Evolutionary conservation across 257 asterid species (phyloP).

Genomic region (Thymus quinquecostatus): DNA sequence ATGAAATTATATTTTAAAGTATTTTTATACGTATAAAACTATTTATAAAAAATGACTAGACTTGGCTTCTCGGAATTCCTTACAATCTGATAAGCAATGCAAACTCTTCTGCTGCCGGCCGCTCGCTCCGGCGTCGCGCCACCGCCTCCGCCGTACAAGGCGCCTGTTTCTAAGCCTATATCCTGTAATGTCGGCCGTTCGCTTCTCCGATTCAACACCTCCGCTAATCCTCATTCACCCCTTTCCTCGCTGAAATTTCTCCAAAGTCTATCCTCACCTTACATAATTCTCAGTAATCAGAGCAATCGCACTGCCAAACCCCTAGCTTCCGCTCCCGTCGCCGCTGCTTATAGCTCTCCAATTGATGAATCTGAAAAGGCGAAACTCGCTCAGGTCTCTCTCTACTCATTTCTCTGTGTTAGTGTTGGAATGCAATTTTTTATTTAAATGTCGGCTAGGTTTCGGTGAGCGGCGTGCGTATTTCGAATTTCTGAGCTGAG

Average conservation of each 20-base stretch:
- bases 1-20: not conserved
- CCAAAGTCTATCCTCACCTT: conserved; percentile 43
- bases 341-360: conserved; percentile 54
- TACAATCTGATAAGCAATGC: conserved; percentile 51
- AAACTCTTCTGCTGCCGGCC: conserved; percentile 78
- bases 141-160: conserved; percentile 37
- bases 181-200: conserved; percentile 30
- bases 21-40: not conserved
- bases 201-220: conserved; percentile 28
- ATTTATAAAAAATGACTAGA: conserved; percentile 1
- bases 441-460: conserved; percentile 16
- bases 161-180: conserved; percentile 31
- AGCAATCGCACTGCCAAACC: conserved; percentile 36
- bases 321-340: conserved; percentile 50
- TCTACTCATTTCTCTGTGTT: conserved; percentile 14
- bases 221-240: conserved; percentile 41
- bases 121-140: conserved; percentile 64
- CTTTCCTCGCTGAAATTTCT: conserved; percentile 42
- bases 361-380: conserved; percentile 74
- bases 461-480: not conserved
- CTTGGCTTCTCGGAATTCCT: conserved; percentile 22
- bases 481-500: conserved; percentile 20
- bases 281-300: conserved; percentile 33
- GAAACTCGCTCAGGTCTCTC: conserved; percentile 84
- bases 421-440: not conserved